Evolutionary conservation across 192 early-diverging fungal species (phyloP), one percentile per base, ranked within the genome.

Genomic region (Phycomyces nitens): DNA sequence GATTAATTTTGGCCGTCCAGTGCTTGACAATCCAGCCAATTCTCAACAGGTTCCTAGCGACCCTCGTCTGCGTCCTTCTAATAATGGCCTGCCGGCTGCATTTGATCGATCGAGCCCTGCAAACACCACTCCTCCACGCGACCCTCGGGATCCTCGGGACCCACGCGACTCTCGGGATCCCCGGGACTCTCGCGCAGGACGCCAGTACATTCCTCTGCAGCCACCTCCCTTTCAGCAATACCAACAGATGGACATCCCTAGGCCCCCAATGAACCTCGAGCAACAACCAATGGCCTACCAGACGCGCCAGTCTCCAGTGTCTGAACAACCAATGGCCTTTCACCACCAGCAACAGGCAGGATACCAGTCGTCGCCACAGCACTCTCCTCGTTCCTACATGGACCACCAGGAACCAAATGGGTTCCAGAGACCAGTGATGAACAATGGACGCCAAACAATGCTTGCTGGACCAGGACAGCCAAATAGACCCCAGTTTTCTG

Each of bases 1-100:
- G 2, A 2, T 7, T 7, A 34, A 34, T 34, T 34, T 34, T 34
- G 29, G 29, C 7, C 2, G 29, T 5, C 29, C 29, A 34, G 29
- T 34, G 29, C 29, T 7, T 5, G 29, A 34, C 29, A 34, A 34
- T 7, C 29, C 29, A 34, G 2, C 7, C 7, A 34, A 34, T 34
- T 34, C 27, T 18, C 11, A 16, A n/a, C 24, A 39, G 38, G 39
- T 41, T n/a, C 49, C 60, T 6, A 27, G 50, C 7, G 62, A 63
- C 24, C 50, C 62, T n/a, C 62, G 62, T 16, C 41, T 63, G 8
- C 50, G 52, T 52, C 15, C 29, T 34, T 34, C 29, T 34, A 7
- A 5, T 2, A 7, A 7, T 34, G 29, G 29, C 3, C 7, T 34
- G 2, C 7, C 29, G 2, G 29, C 29, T 34, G 29, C 29, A 34